phyloP scores from a whole-genome alignment of 169 alveolate genomes.

The Cryptosporidium felis region DNA sequence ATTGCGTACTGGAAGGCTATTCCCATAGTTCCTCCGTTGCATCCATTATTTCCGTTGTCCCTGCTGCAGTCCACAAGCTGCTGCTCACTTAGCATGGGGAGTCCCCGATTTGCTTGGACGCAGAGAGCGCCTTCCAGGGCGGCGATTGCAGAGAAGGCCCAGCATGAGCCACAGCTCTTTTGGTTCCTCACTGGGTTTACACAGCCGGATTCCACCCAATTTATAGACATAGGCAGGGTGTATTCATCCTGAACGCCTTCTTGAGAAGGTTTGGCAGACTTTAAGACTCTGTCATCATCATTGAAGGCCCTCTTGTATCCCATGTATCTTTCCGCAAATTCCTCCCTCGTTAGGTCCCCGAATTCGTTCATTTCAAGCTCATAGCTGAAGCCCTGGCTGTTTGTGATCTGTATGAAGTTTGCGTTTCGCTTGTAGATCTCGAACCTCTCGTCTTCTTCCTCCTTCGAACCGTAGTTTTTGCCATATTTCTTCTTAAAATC shows the following conservation, averaged over 20 bases:
- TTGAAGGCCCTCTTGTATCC: constrained; percentile 56
- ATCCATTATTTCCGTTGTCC: constrained; percentile 84
- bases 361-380: constrained; percentile 73
- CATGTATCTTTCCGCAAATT: constrained; percentile 54
- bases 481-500: constrained; percentile 52
- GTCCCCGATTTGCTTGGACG: constrained; percentile 76
- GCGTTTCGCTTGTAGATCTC: constrained; percentile 70
- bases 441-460: constrained; percentile 62
- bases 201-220: constrained; percentile 76
- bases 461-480: constrained; percentile 62
- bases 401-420: constrained; percentile 56
- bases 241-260: not conserved
- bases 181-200: constrained; percentile 76
- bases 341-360: constrained; percentile 75
- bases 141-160: constrained; percentile 92
- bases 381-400: constrained; percentile 72
- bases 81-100: constrained; percentile 86
- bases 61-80: constrained; percentile 88
- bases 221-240: constrained; percentile 63
- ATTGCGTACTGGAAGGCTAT: constrained; percentile 81
- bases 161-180: constrained; percentile 86
- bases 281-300: not conserved
- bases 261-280: too few relatives aligned
- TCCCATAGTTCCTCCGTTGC: constrained; percentile 90
- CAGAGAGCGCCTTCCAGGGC: constrained; percentile 85